Percentiles rank a stretch among this genome's conserved stretches.
Conservation (phyloP, 495 filamentous ascomycete genomes). For the Filosporella fistucella region DNA sequence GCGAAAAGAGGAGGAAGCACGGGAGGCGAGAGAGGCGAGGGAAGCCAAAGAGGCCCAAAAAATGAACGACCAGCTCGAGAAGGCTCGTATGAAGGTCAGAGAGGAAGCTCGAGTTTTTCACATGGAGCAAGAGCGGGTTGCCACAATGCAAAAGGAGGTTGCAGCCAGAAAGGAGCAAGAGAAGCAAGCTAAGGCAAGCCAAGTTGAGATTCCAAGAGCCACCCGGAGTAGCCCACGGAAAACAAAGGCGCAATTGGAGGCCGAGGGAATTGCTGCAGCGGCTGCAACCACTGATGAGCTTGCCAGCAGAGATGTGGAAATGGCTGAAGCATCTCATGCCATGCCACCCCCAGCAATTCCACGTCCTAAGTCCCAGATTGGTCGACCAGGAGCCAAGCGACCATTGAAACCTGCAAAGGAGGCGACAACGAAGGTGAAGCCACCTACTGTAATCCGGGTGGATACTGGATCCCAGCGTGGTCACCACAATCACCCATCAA, state of each 20-base stretch:
- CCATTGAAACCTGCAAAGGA: conserved; percentile 71
- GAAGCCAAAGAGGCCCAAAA: conserved; percentile 47
- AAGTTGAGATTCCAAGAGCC: conserved; percentile 34
- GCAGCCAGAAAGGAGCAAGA: conserved; percentile 38
- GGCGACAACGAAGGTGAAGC: conserved; percentile 56
- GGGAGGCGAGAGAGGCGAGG: conserved; percentile 55
- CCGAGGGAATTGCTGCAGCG: conserved; percentile 30
- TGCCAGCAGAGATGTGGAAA: conserved; percentile 38
- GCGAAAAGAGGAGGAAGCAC: conserved; percentile 41
- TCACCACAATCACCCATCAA: conserved; percentile 51
- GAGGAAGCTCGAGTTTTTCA: conserved; percentile 59
- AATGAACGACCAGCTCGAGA: conserved; percentile 48
- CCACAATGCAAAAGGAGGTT: conserved; percentile 40
- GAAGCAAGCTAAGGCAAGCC: conserved; percentile 28
- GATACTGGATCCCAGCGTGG: conserved; percentile 61
- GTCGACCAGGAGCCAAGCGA: conserved; percentile 52
- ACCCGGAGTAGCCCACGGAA: conserved; percentile 45
- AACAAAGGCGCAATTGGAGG: conserved; percentile 43
- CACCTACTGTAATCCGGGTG: conserved; percentile 76
- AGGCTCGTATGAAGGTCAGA: conserved; percentile 48
- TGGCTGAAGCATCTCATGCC: conserved; percentile 42
- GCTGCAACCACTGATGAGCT: conserved; percentile 31
- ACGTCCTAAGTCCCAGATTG: conserved; percentile 41
- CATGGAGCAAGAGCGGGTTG: conserved; percentile 55
- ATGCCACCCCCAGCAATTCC: conserved; percentile 54